Conservation (phyloP, 768 basidiomycete species). For the Heimioporus sp. region DNA sequence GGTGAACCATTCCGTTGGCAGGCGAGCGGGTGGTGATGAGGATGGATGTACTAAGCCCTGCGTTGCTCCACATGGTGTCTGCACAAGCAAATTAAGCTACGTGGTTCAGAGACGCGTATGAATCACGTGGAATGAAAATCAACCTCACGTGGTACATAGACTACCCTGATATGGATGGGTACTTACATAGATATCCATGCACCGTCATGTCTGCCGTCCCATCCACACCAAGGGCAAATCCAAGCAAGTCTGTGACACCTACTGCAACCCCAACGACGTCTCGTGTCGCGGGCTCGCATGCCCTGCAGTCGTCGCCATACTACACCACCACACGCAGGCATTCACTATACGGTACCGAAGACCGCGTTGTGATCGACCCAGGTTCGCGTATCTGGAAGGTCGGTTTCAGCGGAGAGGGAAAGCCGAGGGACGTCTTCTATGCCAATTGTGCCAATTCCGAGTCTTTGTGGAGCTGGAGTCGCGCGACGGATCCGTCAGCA, state of each 20-base stretch:
- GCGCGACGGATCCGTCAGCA: constrained; percentile 51
- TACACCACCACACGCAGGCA: constrained; percentile 85
- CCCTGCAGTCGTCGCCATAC: constrained; percentile 75
- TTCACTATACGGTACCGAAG: constrained; percentile 95
- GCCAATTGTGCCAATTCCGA: constrained; percentile 42
- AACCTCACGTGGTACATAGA: constrained; percentile 9
- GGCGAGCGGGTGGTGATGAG: constrained; percentile 22
- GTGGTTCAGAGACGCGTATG: constrained; percentile 14
- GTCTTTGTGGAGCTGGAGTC: constrained; percentile 60
- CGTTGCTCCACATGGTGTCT: constrained; percentile 24
- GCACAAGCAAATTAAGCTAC: neutral
- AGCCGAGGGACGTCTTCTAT: constrained; percentile 85
- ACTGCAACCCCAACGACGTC: constrained; percentile 57
- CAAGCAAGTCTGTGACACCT: constrained; percentile 14
- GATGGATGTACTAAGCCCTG: constrained; percentile 26
- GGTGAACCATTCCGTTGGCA: constrained; percentile 29
- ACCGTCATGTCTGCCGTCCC: constrained; percentile 33
- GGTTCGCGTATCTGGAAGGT: constrained; percentile 96
- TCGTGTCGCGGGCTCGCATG: constrained; percentile 45
- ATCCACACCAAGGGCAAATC: constrained; percentile 31
- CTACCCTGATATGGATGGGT: too few relatives aligned
- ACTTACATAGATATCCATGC: neutral
- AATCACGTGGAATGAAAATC: constrained; percentile 18
- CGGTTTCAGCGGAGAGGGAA: constrained; percentile 94
- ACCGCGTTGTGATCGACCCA: constrained; percentile 91